These are phyloP conservation scores for Pythium dissotocum DNA, from an alignment of 352 stramenopile genomes.

Conservation along the genomic window DNA sequence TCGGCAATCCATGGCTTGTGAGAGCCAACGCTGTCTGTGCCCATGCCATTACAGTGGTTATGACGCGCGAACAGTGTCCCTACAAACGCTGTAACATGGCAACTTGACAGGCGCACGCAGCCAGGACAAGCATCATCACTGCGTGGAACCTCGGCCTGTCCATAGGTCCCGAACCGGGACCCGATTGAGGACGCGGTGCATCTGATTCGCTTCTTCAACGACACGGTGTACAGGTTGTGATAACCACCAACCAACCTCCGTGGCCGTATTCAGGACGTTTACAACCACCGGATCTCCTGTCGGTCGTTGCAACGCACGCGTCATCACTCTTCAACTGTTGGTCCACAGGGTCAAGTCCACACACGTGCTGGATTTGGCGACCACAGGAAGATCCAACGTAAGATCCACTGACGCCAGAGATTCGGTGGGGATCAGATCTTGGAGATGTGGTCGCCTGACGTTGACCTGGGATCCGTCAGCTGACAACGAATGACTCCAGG, in stretches of 20 bases:
- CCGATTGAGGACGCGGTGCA: not conserved
- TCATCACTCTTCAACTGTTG: not conserved
- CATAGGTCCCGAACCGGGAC: no score
- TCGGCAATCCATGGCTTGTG: no score
- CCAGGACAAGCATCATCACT: not conserved
- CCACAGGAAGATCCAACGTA: not conserved
- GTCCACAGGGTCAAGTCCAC: no score
- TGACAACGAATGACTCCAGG: not conserved
- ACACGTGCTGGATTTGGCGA: not conserved
- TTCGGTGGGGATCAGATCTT: conserved; percentile 4
- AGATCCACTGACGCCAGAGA: not conserved
- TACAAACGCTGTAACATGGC: not conserved
- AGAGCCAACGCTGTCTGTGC: no score
- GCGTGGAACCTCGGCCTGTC: not conserved
- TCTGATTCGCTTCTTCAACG: conserved; percentile 2
- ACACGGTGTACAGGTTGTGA: no score
- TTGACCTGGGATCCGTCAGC: not conserved
- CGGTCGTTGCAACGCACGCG: not conserved
- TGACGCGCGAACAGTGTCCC: not conserved
- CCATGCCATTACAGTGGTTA: no score
- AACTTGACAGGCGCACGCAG: not conserved
- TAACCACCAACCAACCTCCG: not conserved
- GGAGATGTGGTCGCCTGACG: not conserved
- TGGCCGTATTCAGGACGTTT: not conserved
- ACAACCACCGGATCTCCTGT: not conserved